phyloP scores from a whole-genome alignment of 2,329 filamentous ascomycete species.

The Pestalotiopsis sp. region DNA sequence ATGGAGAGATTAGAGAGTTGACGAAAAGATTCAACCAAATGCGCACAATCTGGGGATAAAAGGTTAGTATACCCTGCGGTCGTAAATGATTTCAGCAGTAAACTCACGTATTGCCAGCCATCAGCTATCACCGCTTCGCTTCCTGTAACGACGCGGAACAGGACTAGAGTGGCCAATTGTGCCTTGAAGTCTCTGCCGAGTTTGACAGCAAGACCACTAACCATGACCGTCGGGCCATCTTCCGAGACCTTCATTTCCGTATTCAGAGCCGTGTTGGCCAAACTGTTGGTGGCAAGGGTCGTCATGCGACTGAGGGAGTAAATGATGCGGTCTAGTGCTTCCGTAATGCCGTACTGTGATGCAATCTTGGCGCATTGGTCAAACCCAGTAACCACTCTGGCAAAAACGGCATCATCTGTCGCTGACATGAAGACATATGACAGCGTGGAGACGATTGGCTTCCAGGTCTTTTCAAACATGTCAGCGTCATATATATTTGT shows the following conservation, averaged over 20 bases:
- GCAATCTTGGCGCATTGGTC: conserved; percentile 95
- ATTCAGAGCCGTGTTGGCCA: conserved; percentile 85
- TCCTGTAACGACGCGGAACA: conserved; percentile 88
- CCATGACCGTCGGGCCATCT: conserved; percentile 82
- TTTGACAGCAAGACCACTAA: conserved; percentile 95
- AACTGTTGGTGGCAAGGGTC: conserved; percentile 74
- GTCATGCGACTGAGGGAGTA: conserved; percentile 90
- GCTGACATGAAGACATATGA: conserved; percentile 99
- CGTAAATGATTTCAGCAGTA: neutral
- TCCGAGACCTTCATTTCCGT: conserved; percentile 93
- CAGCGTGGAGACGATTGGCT: conserved; percentile 88
- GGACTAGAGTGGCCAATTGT: conserved; percentile 89
- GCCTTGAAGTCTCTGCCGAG: conserved; percentile 93
- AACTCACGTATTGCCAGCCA: conserved; percentile 76
- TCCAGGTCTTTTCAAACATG: conserved; percentile 97
- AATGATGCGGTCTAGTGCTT: conserved; percentile 91
- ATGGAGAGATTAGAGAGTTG: conserved; percentile 87
- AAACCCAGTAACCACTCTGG: conserved; percentile 90
- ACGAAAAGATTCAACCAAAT: conserved; percentile 96
- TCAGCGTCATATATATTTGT: conserved; percentile 96
- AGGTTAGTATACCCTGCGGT: conserved; percentile 37
- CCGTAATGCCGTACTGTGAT: conserved; percentile 77
- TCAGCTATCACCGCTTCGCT: conserved; percentile 77
- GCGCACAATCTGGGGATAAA: conserved; percentile 67
- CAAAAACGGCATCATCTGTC: conserved; percentile 93